A percentile compares a stretch with the other conserved stretches of the same genome.
These are phyloP conservation scores for Mycosphaerella arachidis DNA, from an alignment of 2,329 filamentous ascomycete genomes.

Conservation along the genomic window DNA sequence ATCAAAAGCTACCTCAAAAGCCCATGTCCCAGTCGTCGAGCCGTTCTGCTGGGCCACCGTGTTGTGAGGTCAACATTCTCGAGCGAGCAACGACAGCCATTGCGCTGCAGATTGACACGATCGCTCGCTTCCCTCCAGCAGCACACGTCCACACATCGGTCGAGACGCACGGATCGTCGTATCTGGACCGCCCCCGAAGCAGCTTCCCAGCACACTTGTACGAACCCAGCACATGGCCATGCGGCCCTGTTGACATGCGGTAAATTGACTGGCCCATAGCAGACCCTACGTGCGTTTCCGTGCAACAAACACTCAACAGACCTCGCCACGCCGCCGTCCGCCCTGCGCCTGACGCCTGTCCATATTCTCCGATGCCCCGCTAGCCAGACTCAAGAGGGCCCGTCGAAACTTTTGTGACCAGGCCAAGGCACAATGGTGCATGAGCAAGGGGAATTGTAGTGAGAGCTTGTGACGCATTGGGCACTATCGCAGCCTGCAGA, in stretches of 20 bases:
- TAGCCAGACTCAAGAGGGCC: not conserved
- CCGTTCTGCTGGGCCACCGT: slow-evolving; percentile 3
- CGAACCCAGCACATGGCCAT: slow-evolving; percentile 15
- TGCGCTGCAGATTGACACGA: not conserved
- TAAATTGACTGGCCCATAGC: slow-evolving; percentile 4
- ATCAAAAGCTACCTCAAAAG: slow-evolving; percentile 1
- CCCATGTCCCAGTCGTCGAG: not conserved
- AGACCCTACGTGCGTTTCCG: not conserved
- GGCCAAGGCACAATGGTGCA: slow-evolving; percentile 9
- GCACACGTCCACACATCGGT: not conserved
- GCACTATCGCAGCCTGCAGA: not conserved
- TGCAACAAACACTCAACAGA: not conserved
- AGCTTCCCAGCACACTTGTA: slow-evolving; percentile 7
- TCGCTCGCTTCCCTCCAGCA: not conserved
- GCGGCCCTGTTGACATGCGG: slow-evolving; percentile 2
- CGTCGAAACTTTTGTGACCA: slow-evolving; percentile 1
- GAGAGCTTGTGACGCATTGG: slow-evolving; percentile 1
- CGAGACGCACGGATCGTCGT: not conserved
- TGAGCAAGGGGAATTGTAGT: slow-evolving; percentile 16
- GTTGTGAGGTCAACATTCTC: slow-evolving; percentile 1
- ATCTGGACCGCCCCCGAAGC: not conserved
- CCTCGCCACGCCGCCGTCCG: slow-evolving; percentile 4
- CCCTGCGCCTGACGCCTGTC: slow-evolving; percentile 1
- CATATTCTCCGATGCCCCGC: slow-evolving; percentile 4
- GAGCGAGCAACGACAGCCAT: not conserved